Base-by-base conservation (phyloP, 192 early-diverging fungal genomes). In the Backusella macrospora region DNA sequence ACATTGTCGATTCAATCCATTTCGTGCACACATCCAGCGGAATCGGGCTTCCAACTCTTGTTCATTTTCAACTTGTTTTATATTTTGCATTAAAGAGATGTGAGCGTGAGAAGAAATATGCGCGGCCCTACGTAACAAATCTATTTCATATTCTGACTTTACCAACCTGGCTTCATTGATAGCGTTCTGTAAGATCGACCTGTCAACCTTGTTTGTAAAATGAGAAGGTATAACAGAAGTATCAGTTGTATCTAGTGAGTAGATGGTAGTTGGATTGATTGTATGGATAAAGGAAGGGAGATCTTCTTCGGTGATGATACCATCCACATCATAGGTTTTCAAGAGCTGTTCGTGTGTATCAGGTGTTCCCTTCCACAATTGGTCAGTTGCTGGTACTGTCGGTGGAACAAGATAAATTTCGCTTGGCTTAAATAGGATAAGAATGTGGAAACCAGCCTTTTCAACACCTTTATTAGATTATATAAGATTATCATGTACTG, bases 361-460 rank as follows among this genome's bases (percentile, higher is more conserved):
- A 39, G 90, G 87, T 62, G 84, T 86, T 44, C 95, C 94, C 75
- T 90, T 87, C 96, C 96, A 98, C 49, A 98, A 80, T n/a, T 85
- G 87, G 63, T 94, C 89, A 52, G 92, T 87, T 45, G 85, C 83
- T 21, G 80, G 81, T 9, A 91, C 80, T 52, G 88, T 87, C 47
- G 92, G 92, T 62, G 90, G 88, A 74, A 94, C 85, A 40, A 98
- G 78, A 65, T 86, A 87, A 42, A 90, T 80, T 34, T 83, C 81
- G 65, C 82, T 68, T 3, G 89, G 82, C 70, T 84, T 77, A 16
- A 95, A 79, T 76, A 96, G 90, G 67, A 92, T 87, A n/a, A 92
- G 73, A 0, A 90, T 86, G 43, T 90, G 87, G 49, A 86, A 92
- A 59, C 89, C 94, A n/a, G 94, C 90, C 80, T 92, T 90, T 42